Base-by-base conservation (phyloP, 2,329 filamentous ascomycete species). In the Thyridium curvatum region DNA sequence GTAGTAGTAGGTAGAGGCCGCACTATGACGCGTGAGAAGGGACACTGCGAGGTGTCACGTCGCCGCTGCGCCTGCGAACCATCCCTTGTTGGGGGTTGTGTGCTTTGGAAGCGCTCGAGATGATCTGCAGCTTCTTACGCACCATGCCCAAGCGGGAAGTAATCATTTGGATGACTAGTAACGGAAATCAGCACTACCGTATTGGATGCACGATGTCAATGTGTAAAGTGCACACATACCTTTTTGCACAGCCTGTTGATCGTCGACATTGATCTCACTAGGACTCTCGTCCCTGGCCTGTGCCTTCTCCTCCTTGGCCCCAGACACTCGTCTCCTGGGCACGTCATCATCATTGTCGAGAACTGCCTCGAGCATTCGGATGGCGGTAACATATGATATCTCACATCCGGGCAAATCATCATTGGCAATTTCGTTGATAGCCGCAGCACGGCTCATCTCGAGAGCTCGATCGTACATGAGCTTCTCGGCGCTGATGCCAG, bases 391-490 rank as follows among this genome's bases (percentile, higher is more conserved):
- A 56, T 98, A 98, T 14, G 89, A 90, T 18, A 95, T 81, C 55
- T 97, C 90, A 56, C 91, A 97, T 13, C 89, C 88, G 1, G 71
- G 65, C 17, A 97, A 69, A 59, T 97, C 90, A 46, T 93, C 86
- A 41, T 91, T 89, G 2, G 93, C 88, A 36, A 98, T 85, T 64
- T 98, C 93, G 52, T 94, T 94, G 55, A 97, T 93, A 8, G 93
- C 93, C 8, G 93, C 91, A 4, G 86, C 81, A 38, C 89, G 81
- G 58, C 89, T 96, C 93, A 98, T 97, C 59, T 98, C 93, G 16
- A 97, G 69, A 1, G 93, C 93, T 34, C 93, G 86, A 51, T 98
- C 93, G 57, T 96, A 98, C 89, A 98, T 96, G 34, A 98, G 71
- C 63, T 90, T 95, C 66, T 97, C 93, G 0, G 93, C 93, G 16